Evolutionary conservation across 108 stramenopile genomes (phyloP), one percentile per base, ranked within the genome.

Genomic region (Fistulifera pelliculosa): DNA sequence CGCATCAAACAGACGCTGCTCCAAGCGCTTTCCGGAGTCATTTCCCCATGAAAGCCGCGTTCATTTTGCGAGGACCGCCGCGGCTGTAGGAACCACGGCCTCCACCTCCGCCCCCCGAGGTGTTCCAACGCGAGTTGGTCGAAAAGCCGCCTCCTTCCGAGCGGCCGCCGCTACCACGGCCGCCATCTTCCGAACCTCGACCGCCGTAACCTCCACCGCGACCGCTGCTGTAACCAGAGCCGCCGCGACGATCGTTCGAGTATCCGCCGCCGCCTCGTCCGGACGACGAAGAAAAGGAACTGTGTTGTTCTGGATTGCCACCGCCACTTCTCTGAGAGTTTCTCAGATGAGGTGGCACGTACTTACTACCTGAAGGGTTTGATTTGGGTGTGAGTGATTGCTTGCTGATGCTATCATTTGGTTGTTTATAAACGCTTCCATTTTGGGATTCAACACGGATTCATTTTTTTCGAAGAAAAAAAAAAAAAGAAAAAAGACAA

Each of bases 291-390:
- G 62, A 42, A 52, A 64, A 62, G 41, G 74, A 52, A 27, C 70
- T 35, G 35, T 56, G 45, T 45, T 49, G 44, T 41, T 28, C 23
- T 52, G 26, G 48, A 40, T 65, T 54, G 52, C 74, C 63, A 64
- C 72, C 77, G 58, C 61, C 54, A 62, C 71, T 66, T 60, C 76
- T 69, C 67, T 67, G 77, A 79, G 78, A 76, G 81, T 86, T 91
- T 79, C 90, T 91, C 90, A 91, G 90, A 85, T 91, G 90, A 81
- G 90, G 90, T 80, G 90, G 90, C 62, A 91, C 84, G 74, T 90
- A 90, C 58, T 90, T n/a, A 75, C 62, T 68, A 75, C 87, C 89
- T 90, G 67, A 35, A 35, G 8, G 31, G 6, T 3, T 35, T 8
- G 31, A 35, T 35, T 35, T 35, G 3, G 3, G 31, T 35, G 31